Percentiles rank a stretch among this genome's conserved stretches.
These are phyloP conservation scores for Exidia glandulosa DNA, from an alignment of 768 basidiomycete species.

Conservation along the genomic window DNA sequence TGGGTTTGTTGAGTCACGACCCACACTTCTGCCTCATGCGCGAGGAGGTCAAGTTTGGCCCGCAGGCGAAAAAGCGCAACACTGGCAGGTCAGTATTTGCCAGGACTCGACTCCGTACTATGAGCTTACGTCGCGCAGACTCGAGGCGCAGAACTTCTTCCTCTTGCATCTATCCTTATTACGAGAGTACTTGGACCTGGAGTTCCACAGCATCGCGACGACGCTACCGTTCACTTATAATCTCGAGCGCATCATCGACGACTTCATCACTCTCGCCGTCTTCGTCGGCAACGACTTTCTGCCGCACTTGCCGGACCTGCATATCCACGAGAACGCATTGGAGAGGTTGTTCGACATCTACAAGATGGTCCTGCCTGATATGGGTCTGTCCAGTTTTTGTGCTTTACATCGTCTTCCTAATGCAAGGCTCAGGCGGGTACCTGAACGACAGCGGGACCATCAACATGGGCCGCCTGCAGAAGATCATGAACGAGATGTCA, in stretches of 20 bases:
- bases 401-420: neutral
- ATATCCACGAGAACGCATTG: conserved; percentile 95
- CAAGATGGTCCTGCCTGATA: conserved; percentile 76
- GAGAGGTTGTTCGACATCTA: conserved; percentile 92
- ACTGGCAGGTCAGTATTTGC: conserved; percentile 29
- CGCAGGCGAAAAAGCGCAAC: conserved; percentile 58
- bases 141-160: conserved; percentile 86
- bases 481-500: conserved; percentile 81
- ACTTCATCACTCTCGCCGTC: conserved; percentile 92
- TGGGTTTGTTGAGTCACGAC: conserved; percentile 92
- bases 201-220: conserved; percentile 68
- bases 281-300: conserved; percentile 98
- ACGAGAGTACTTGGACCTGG: conserved; percentile 94
- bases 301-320: conserved; percentile 90
- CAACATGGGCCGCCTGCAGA: conserved; percentile 66
- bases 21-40: conserved; percentile 96
- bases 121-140: conserved; percentile 15
- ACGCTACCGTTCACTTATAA: conserved; percentile 70
- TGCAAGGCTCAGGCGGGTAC: conserved; percentile 61
- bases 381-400: conserved; percentile 28
- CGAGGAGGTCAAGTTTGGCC: conserved; percentile 98
- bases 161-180: conserved; percentile 87
- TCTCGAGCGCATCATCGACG: conserved; percentile 92
- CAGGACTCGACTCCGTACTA: neutral
- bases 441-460: conserved; percentile 85